phyloP scores from a whole-genome alignment of 2,329 filamentous ascomycete species.

The Tolypocladium tropicale region DNA sequence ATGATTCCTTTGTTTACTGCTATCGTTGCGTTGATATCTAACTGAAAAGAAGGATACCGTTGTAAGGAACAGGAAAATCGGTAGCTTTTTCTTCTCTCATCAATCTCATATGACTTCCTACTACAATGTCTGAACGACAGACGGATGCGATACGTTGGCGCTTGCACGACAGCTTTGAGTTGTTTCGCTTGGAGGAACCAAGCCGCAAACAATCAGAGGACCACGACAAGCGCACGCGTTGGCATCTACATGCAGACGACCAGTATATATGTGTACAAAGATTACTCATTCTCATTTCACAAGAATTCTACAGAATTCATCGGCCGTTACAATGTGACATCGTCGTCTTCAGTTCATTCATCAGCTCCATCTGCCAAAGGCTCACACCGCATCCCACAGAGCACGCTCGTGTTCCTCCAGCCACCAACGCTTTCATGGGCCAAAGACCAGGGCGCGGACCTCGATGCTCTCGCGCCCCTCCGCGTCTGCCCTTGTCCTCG shows the following conservation, averaged over 20 bases:
- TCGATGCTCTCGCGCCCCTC: slow-evolving; percentile 80
- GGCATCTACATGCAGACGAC: too few species aligned
- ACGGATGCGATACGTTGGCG: not conserved
- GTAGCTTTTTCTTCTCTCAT: not conserved
- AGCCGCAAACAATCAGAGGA: not conserved
- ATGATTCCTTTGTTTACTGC: not conserved
- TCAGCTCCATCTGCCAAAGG: not conserved
- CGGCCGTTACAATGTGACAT: not conserved
- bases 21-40: not conserved
- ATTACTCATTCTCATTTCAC: not conserved
- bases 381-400: not conserved
- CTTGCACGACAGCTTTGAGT: not conserved
- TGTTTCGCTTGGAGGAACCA: too few species aligned
- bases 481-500: slow-evolving; percentile 58
- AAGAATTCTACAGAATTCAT: not conserved
- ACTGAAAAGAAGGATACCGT: not conserved
- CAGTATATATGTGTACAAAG: too few species aligned
- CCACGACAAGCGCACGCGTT: not conserved
- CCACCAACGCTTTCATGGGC: slow-evolving; percentile 25
- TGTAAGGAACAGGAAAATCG: not conserved
- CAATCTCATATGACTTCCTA: too few species aligned
- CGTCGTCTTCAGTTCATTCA: not conserved
- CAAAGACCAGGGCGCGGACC: slow-evolving; percentile 77
- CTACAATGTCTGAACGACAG: too few species aligned
- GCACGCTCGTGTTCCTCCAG: not conserved